A percentile compares a stretch with the other conserved stretches of the same genome.
Conservation (phyloP, 2,329 filamentous ascomycete genomes). For the Aspergillus niger region DNA sequence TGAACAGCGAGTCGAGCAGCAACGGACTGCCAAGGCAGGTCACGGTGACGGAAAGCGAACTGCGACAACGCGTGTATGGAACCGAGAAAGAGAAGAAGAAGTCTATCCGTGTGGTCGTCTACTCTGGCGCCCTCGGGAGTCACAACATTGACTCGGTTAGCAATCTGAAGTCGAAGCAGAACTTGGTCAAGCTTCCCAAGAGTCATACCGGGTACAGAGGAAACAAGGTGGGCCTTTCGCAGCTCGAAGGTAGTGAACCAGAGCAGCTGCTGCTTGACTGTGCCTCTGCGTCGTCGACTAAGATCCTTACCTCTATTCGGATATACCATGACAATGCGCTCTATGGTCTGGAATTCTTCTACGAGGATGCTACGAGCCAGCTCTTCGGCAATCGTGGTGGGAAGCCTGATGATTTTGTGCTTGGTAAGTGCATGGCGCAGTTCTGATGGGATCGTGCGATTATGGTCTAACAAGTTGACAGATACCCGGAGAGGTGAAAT, state of each 20-base stretch:
- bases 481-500: slow-evolving; percentile 85
- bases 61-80: slow-evolving; percentile 71
- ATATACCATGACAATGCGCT: slow-evolving; percentile 76
- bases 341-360: slow-evolving; percentile 88
- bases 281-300: slow-evolving; percentile 65
- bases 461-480: slow-evolving; percentile 37
- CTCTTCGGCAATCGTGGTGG: slow-evolving; percentile 82
- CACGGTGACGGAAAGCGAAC: slow-evolving; percentile 70
- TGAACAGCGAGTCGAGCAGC: slow-evolving; percentile 60
- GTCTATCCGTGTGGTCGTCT: slow-evolving; percentile 68
- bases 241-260: slow-evolving; percentile 68
- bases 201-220: slow-evolving; percentile 75
- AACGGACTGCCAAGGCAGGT: slow-evolving; percentile 69
- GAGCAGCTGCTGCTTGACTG: slow-evolving; percentile 76
- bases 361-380: slow-evolving; percentile 82
- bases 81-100: slow-evolving; percentile 67
- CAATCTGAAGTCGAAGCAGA: slow-evolving; percentile 69
- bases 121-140: slow-evolving; percentile 73
- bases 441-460: neutral
- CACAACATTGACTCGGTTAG: slow-evolving; percentile 77
- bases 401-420: slow-evolving; percentile 70
- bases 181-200: slow-evolving; percentile 72
- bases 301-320: slow-evolving; percentile 72
- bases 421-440: slow-evolving; percentile 59
- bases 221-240: slow-evolving; percentile 70